Evolutionary conservation across 108 stramenopile species (phyloP).

Genomic region (Cyclostephanos tholiformis): DNA sequence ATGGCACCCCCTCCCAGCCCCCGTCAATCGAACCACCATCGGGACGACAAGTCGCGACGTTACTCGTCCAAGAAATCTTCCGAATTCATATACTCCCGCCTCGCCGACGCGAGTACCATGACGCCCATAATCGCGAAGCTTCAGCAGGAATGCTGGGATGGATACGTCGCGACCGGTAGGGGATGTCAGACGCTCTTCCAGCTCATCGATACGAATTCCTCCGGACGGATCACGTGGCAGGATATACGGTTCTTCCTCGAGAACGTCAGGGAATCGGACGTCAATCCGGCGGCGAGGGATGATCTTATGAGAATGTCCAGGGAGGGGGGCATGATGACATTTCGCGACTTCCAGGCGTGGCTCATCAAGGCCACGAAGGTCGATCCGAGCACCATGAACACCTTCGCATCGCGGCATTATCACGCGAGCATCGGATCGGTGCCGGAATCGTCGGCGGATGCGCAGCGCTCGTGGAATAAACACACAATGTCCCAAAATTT

Average conservation of each 20-base stretch:
- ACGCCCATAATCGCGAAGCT: constrained; percentile 53
- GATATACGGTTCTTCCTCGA: constrained; percentile 62
- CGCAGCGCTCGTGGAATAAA: constrained; percentile 64
- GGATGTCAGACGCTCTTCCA: constrained; percentile 66
- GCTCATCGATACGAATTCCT: constrained; percentile 60
- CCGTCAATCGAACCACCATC: no score
- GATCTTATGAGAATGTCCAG: constrained; percentile 41
- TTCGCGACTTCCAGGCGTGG: constrained; percentile 61
- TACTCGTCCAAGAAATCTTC: constrained; percentile 20
- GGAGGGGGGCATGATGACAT: constrained; percentile 28
- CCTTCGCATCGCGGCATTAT: constrained; percentile 44
- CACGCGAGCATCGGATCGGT: constrained; percentile 53
- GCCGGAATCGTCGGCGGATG: constrained; percentile 31
- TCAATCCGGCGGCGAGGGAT: constrained; percentile 38
- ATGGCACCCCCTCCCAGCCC: no score
- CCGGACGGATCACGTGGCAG: constrained; percentile 40
- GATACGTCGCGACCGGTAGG: constrained; percentile 62
- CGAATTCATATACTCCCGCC: constrained; percentile 41
- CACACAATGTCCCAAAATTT: constrained; percentile 72
- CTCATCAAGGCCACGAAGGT: constrained; percentile 68
- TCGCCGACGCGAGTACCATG: constrained; percentile 25
- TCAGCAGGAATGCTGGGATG: constrained; percentile 66
- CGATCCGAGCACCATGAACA: constrained; percentile 56
- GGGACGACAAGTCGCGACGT: no score
- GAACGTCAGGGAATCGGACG: constrained; percentile 33